Evolutionary conservation across 148 eudicot genomes (phyloP).

Genomic region (Vaccinium darrowii): DNA sequence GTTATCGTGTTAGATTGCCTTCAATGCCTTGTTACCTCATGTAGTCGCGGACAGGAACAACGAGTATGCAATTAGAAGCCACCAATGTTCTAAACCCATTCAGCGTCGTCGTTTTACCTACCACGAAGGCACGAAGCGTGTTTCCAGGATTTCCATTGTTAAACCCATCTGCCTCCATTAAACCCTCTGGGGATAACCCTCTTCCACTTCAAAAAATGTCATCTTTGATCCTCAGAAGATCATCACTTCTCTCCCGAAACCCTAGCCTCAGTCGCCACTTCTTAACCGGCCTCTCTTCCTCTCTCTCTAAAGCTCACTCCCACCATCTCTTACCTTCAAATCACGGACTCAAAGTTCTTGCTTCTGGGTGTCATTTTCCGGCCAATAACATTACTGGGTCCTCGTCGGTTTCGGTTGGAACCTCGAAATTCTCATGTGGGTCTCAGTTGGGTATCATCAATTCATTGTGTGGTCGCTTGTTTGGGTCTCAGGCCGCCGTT

Average conservation of each 20-base stretch:
- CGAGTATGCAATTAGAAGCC: too few species aligned
- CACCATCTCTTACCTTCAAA: conserved; percentile 10
- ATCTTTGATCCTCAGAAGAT: conserved; percentile 33
- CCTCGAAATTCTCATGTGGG: conserved; percentile 28
- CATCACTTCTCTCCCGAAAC: conserved; percentile 27
- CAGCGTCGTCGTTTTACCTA: neutral
- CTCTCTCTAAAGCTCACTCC: conserved; percentile 23
- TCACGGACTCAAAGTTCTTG: conserved; percentile 9
- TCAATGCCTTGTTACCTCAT: too few species aligned
- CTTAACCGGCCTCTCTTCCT: conserved; percentile 17
- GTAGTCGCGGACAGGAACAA: too few species aligned
- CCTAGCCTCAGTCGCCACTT: conserved; percentile 22
- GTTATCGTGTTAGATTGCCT: too few species aligned
- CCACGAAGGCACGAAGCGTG: neutral
- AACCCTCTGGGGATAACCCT: neutral
- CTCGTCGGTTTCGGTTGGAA: neutral
- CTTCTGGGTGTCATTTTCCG: neutral
- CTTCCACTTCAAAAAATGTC: conserved; percentile 33
- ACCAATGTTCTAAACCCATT: too few species aligned
- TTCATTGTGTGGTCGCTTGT: conserved; percentile 32
- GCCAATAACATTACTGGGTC: neutral
- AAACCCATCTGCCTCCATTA: neutral
- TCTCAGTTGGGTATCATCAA: neutral
- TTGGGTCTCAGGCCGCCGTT: conserved; percentile 49
- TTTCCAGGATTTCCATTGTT: neutral